Evolutionary conservation across 1,284 basidiomycete genomes (phyloP), one percentile per base, ranked within the genome.

Genomic region (Singerocomus rubriflavus): DNA sequence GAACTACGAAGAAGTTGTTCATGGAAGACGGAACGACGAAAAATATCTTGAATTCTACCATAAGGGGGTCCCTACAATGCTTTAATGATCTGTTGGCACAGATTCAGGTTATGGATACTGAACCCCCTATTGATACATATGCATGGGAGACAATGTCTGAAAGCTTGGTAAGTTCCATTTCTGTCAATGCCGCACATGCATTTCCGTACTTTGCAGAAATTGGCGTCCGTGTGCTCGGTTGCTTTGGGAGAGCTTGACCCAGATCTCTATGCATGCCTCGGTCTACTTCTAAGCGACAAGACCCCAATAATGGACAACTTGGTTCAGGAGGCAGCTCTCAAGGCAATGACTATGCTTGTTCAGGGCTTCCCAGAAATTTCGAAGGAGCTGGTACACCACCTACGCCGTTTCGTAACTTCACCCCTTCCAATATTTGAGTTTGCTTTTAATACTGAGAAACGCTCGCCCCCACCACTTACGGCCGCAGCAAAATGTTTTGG

Each of bases 401-500:
- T 98, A 34, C 84, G 94, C 30, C 85, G 88, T 44, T 95, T 97
- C 58, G 84, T 96, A 26, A 93, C 91, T 9, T 88, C 88, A 2
- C 93, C 94, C 6, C 71, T 96, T 34, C 84, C 91, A 0, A 88
- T 94, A 31, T 93, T 97, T 60, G 89, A 95, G 61, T 86, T 88
- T 59, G 85, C 91, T 60, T 91, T 92, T 69, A 81, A 80, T 11
- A 80, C 81, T 10, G 85, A 88, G 52, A 83, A 81, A 29, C 77
- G 83, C 34, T 81, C 87, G 0, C 85, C 89, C 2, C 85, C 89
- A 1, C 84, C 89, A 10, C 76, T 97, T 13, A 76, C 82, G 29
- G 88, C 93, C 1, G 92, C 93, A 4, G 93, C 94, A 2, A 91
- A 88, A 63, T 94, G 92, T 60, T 77, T 98, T 31, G 88, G 92